Base-by-base conservation (phyloP, 208 protist species). In the Giardia duodenalis region DNA sequence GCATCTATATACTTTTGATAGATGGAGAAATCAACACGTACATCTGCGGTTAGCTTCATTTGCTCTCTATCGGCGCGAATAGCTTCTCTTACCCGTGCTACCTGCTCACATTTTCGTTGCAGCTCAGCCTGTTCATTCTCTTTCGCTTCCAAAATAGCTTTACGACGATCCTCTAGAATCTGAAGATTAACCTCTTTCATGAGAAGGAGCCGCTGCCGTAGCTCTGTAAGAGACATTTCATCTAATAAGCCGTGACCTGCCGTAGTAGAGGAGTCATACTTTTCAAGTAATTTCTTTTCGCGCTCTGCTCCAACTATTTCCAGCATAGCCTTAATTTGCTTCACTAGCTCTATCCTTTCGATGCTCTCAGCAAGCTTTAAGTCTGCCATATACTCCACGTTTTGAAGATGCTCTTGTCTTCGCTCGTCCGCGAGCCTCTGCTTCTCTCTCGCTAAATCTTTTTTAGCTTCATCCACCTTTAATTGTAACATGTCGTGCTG, bases 111-210 rank as follows among this genome's bases (percentile, higher is more conserved):
- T 30, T 76, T 76, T 30, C 30, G 19, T 30, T 76, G 57, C 10
- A 76, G 57, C 57, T 76, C 57, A 76, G 19, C 19, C 57, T 76
- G 19, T 10, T 30, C 30, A 39, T 30, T 10, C 57, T 76, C 57
- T 30, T 30, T 10, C 30, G 10, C 57, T 76, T 10, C 57, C 57
- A 39, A 30, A 30, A 39, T 39, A 10, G 10, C 57, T 76, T 76
- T 10, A 10, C 57, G 57, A 30, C 57, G 57, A 76, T 76, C 57
- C 19, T 76, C 30, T 76, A 76, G 57, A 30, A 76, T 76, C 57
- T 76, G 57, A 76, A 76, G 57, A 76, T 76, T 76, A 76, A 76
- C 57, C 30, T 76, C 57, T 30, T 76, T 76, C 57, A 76, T 76
- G 19, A 76, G 57, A 30, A 76, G 10, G 19, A 76, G 30, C 19